Evolutionary conservation across 2,329 filamentous ascomycete species (phyloP).

Genomic region (Trichoderma sp.): DNA sequence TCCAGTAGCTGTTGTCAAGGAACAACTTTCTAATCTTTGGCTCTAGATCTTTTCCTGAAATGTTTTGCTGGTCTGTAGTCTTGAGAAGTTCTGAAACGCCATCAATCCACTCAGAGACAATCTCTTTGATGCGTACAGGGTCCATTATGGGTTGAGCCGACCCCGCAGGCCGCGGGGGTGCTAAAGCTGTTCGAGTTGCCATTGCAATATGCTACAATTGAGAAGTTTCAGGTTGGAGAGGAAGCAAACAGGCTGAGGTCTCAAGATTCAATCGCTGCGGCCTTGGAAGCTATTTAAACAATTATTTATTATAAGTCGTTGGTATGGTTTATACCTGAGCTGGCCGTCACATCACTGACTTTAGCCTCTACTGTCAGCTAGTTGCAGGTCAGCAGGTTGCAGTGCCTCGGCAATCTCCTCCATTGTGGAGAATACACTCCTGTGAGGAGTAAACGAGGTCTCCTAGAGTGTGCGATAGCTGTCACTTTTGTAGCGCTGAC

Average conservation of each 20-base stretch:
- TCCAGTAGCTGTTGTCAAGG: neutral
- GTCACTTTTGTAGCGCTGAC: neutral
- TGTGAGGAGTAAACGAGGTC: neutral
- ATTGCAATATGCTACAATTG: neutral
- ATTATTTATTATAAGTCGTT: neutral
- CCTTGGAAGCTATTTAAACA: neutral
- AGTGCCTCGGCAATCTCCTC: neutral
- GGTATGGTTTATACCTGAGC: neutral
- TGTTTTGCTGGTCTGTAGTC: neutral
- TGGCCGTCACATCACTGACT: neutral
- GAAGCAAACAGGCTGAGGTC: neutral
- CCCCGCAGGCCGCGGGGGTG: neutral
- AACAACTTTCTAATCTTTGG: neutral
- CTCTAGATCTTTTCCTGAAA: neutral
- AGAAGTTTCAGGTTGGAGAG: neutral
- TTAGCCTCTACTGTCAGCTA: neutral
- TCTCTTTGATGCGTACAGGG: neutral
- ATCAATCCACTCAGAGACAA: neutral
- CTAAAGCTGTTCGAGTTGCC: neutral
- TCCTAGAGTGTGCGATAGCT: neutral
- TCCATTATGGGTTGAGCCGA: neutral
- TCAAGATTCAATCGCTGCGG: neutral
- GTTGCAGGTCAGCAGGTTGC: neutral
- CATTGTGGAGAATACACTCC: neutral
- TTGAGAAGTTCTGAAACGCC: neutral